Evolutionary conservation across 306 rosid species (phyloP), one percentile per base, ranked within the genome.

Genomic region (Sechiopsis laciniata): DNA sequence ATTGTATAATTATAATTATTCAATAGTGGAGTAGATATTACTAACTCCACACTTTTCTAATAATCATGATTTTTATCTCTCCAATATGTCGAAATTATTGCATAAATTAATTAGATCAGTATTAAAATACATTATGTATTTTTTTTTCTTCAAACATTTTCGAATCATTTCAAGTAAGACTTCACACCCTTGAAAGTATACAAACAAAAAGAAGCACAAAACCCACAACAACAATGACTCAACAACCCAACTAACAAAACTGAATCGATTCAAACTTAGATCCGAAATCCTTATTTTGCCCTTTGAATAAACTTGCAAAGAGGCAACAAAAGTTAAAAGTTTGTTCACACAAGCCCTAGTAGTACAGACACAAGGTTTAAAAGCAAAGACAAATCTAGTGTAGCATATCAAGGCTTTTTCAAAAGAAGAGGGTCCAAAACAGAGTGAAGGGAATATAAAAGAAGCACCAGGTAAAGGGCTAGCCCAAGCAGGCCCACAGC

Each of bases 401-500:
- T 35, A 15, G 20, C 3, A 9, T 29, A 32, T 32, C 0, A 83
- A 50, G 78, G 55, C 55, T 75, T 80, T 21, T 56, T 56, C 42
- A 88, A 78, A 72, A 90, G 90, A 24, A 90, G 84, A 66, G 95
- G 96, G 35, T 88, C 95, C 3, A 90, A 60, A 22, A 77, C 78
- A 19, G 66, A 74, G 72, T 88, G 89, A 76, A 91, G 67, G 42
- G 91, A 78, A 82, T 87, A 74, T 52, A 87, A 55, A 64, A 89
- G 80, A 75, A 89, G 86, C 80, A 81, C 12, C 17, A 70, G 0
- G 50, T 87, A 91, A 9, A 82, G 8, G 4, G 84, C 17, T 11
- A 85, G 64, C 14, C 81, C 96, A 2, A 65, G 32, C 22, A 81
- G 81, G 42, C 94, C 89, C 4, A 84, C 85, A 0, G 65, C 17